phyloP scores from a whole-genome alignment of 306 rosid species.

The Oxytropis ochrocephala region DNA sequence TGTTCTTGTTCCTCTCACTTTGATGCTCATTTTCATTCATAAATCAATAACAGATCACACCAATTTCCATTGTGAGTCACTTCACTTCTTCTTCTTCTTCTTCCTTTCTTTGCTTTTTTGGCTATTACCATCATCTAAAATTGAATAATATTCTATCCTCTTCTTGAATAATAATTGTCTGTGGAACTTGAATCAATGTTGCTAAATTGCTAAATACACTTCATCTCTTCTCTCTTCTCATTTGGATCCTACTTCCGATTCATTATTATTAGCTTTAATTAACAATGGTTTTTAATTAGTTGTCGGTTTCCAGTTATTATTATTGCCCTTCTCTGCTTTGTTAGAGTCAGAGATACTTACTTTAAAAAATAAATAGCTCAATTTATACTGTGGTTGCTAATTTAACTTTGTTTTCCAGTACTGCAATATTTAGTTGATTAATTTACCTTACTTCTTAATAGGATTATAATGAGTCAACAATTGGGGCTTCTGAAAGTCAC shows the following conservation, averaged over 20 bases:
- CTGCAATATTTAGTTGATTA: background rate
- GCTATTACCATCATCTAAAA: background rate
- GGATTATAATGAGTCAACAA: slow-evolving; percentile 54
- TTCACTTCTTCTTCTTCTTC: background rate
- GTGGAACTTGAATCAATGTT: background rate
- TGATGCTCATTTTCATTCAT: background rate
- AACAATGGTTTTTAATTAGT: background rate
- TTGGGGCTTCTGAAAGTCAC: slow-evolving; percentile 64
- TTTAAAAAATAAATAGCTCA: too few species aligned
- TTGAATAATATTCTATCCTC: background rate
- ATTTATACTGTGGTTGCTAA: too few species aligned
- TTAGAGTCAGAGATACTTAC: too few species aligned
- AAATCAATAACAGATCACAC: background rate
- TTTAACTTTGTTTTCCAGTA: too few species aligned
- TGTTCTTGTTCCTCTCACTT: background rate
- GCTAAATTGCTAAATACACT: background rate
- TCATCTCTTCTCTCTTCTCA: background rate
- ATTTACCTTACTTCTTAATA: background rate
- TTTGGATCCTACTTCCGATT: background rate
- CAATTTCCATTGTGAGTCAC: slow-evolving; percentile 10
- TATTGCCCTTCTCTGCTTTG: background rate
- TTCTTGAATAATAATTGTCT: background rate
- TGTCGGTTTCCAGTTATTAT: background rate
- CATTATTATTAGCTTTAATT: background rate
- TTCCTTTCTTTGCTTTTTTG: background rate